These are phyloP conservation scores for Sporothrix dimorphospora DNA, from an alignment of 2,329 filamentous ascomycete genomes.

Conservation along the genomic window DNA sequence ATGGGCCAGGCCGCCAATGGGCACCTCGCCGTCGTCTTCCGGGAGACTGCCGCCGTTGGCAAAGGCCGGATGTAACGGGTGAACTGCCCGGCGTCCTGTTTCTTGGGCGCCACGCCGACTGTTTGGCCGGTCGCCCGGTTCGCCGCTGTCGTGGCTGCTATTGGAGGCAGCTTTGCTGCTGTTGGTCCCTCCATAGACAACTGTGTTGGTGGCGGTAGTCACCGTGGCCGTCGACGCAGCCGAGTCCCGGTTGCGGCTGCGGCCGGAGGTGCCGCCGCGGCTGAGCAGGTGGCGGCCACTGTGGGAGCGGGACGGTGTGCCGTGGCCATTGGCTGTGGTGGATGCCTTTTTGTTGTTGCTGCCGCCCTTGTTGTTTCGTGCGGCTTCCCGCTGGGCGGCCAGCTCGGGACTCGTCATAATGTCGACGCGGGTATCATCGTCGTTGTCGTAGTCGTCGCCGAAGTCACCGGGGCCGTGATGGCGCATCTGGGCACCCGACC, in stretches of 20 bases:
- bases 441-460: slow-evolving; percentile 35
- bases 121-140: slow-evolving; percentile 33
- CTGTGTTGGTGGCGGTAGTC: not conserved
- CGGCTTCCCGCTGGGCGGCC: slow-evolving; percentile 35
- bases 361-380: slow-evolving; percentile 3
- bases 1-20: not conserved
- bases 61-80: not conserved
- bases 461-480: slow-evolving; percentile 50
- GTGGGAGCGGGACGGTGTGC: slow-evolving; percentile 14
- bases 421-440: slow-evolving; percentile 42
- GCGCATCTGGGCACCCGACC: slow-evolving; percentile 45
- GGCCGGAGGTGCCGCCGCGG: slow-evolving; percentile 2
- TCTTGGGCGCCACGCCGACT: not conserved
- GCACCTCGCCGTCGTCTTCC: not conserved
- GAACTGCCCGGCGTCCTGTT: not conserved
- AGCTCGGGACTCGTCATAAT: slow-evolving; percentile 52
- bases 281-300: slow-evolving; percentile 24
- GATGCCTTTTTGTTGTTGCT: not conserved
- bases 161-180: slow-evolving; percentile 30
- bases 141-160: slow-evolving; percentile 26
- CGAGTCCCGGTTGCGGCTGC: slow-evolving; percentile 24
- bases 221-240: slow-evolving; percentile 15
- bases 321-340: slow-evolving; percentile 25
- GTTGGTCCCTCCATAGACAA: slow-evolving; percentile 2
- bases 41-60: slow-evolving; percentile 6